Percentiles rank a stretch among this genome's conserved stretches.
Conservation (phyloP, 2,329 filamentous ascomycete species). For the Phoma sp. region DNA sequence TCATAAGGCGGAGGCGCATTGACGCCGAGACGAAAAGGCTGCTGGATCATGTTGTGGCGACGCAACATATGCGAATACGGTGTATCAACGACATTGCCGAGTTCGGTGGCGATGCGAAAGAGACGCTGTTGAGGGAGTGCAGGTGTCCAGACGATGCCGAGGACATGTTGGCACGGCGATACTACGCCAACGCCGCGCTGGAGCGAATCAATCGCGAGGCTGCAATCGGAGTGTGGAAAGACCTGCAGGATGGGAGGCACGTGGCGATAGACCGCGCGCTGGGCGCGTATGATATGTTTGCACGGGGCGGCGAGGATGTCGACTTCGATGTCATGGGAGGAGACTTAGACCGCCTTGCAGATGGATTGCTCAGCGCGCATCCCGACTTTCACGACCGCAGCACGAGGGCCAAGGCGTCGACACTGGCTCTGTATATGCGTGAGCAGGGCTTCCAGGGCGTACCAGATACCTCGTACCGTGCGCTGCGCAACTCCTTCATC, state of each 20-base stretch:
- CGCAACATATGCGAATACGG: constrained; percentile 71
- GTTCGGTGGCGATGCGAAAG: constrained; percentile 86
- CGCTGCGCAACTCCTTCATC: constrained; percentile 85
- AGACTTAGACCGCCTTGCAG: constrained; percentile 69
- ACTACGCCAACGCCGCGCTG: constrained; percentile 76
- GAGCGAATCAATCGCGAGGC: constrained; percentile 80
- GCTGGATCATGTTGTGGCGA: constrained; percentile 72
- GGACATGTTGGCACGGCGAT: constrained; percentile 79
- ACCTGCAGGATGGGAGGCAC: constrained; percentile 57
- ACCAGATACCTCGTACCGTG: constrained; percentile 74
- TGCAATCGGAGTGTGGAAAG: constrained; percentile 78
- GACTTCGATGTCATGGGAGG: constrained; percentile 69
- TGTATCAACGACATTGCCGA: constrained; percentile 73
- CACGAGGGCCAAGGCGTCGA: constrained; percentile 70
- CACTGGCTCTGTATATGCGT: constrained; percentile 73
- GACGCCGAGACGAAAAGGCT: constrained; percentile 42
- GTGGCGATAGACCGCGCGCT: constrained; percentile 74
- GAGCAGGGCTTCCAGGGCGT: constrained; percentile 73
- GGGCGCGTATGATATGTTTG: constrained; percentile 87
- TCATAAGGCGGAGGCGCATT: constrained; percentile 43
- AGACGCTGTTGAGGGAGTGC: constrained; percentile 74
- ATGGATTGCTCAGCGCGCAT: constrained; percentile 60
- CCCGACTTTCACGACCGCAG: constrained; percentile 62
- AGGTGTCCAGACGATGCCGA: constrained; percentile 64
- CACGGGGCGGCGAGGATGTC: constrained; percentile 73